A percentile compares a stretch with the other conserved stretches of the same genome.
Conservation (phyloP, 306 rosid genomes). For the Vicia sativa region DNA sequence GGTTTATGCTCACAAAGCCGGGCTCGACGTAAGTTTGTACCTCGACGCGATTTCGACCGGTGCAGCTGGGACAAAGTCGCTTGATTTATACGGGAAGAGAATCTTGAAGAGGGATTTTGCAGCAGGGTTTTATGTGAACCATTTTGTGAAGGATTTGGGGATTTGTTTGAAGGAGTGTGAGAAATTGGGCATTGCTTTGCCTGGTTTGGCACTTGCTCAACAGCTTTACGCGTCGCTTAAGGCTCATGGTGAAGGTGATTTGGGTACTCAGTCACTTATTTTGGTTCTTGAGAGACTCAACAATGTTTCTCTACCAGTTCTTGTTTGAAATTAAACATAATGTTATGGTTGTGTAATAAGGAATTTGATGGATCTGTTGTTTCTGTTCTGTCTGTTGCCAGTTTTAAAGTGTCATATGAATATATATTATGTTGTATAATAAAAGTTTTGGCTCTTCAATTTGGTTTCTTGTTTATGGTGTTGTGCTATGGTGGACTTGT, state of each 20-base stretch:
- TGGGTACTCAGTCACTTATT: constrained; percentile 77
- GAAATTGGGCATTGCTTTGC: constrained; percentile 76
- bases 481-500: not conserved
- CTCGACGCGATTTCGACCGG: constrained; percentile 74
- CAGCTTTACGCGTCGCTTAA: constrained; percentile 75
- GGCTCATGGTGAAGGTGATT: constrained; percentile 82
- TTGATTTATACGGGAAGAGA: constrained; percentile 64
- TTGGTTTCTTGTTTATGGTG: not conserved
- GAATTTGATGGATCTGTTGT: not conserved
- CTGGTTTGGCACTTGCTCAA: constrained; percentile 90
- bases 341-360: not conserved
- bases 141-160: constrained; percentile 89
- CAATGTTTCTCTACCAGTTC: constrained; percentile 56
- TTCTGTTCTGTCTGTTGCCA: not conserved
- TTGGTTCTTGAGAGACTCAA: constrained; percentile 82
- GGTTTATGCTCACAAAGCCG: constrained; percentile 81
- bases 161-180: constrained; percentile 89
- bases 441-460: not conserved
- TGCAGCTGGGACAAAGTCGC: constrained; percentile 73
- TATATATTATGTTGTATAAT: not conserved
- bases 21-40: constrained; percentile 66
- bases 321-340: not conserved
- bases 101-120: constrained; percentile 78
- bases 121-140: constrained; percentile 80
- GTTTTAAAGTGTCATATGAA: not conserved